phyloP scores from a whole-genome alignment of 139 green algal genomes.

The Tetratostichococcus sp. region DNA sequence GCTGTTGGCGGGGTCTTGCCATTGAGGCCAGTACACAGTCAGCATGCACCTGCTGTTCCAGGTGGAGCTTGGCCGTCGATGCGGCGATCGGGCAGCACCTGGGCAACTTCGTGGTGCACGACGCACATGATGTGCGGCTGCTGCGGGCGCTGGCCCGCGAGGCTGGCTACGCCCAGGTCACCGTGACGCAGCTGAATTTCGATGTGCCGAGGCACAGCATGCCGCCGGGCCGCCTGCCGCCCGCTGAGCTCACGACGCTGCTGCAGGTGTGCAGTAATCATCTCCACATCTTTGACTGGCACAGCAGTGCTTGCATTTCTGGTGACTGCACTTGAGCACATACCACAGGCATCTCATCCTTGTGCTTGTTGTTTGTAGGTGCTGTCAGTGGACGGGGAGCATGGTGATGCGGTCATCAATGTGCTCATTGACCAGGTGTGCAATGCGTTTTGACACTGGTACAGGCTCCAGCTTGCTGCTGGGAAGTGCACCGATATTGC shows the following conservation, averaged over 20 bases:
- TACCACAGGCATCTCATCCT: too few relatives aligned
- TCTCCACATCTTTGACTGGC: too few relatives aligned
- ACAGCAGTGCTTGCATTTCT: too few relatives aligned
- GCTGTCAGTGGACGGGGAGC: not conserved
- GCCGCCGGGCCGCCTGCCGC: slow-evolving; percentile 11
- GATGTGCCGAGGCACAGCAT: slow-evolving; percentile 29
- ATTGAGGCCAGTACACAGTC: too few relatives aligned
- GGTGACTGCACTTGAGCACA: too few relatives aligned
- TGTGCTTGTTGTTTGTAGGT: too few relatives aligned
- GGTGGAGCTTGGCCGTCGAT: slow-evolving; percentile 25
- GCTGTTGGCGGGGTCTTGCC: too few relatives aligned
- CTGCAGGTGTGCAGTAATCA: slow-evolving; percentile 3
- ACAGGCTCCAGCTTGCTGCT: not conserved
- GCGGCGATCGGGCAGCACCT: slow-evolving; percentile 8
- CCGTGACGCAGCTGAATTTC: slow-evolving; percentile 26
- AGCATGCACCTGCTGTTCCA: slow-evolving; percentile 1
- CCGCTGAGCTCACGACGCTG: slow-evolving; percentile 13
- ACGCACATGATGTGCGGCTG: slow-evolving; percentile 17
- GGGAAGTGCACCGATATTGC: too few relatives aligned
- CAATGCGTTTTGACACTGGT: too few relatives aligned
- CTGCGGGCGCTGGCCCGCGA: slow-evolving; percentile 16
- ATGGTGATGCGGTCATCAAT: not conserved
- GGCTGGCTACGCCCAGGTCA: not conserved
- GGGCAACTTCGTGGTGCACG: slow-evolving; percentile 28
- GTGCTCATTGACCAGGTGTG: not conserved